A percentile compares a stretch with the other conserved stretches of the same genome.
Conservation (phyloP, 495 filamentous ascomycete species). For the Aspergillus cavernicola region DNA sequence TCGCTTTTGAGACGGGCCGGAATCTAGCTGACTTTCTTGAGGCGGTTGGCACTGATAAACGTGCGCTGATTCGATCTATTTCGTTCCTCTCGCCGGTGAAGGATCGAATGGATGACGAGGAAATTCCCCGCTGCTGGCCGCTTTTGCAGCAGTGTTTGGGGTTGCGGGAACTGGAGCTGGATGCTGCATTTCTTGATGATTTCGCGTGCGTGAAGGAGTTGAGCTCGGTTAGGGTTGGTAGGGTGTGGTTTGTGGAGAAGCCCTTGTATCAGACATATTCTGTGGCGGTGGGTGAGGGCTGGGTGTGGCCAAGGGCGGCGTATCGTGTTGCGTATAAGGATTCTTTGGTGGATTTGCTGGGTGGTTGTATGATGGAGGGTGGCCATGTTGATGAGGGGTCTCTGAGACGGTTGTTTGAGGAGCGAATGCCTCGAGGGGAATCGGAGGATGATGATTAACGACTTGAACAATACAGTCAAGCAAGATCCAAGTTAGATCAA, state of each 20-base stretch:
- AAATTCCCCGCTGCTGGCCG: not conserved
- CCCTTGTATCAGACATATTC: too few relatives aligned
- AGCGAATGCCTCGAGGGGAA: too few relatives aligned
- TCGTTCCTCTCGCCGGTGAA: slow-evolving; percentile 2
- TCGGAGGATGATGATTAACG: too few relatives aligned
- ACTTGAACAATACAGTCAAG: too few relatives aligned
- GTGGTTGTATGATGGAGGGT: too few relatives aligned
- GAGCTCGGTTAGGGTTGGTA: not conserved
- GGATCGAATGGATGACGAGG: not conserved
- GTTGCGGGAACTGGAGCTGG: slow-evolving; percentile 17
- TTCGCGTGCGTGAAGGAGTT: not conserved
- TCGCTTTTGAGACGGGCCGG: slow-evolving; percentile 23
- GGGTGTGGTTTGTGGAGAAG: not conserved
- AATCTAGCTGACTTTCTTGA: slow-evolving; percentile 18
- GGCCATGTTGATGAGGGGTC: too few relatives aligned
- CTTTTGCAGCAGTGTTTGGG: slow-evolving; percentile 9
- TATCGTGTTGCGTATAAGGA: too few relatives aligned
- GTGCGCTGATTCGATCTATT: slow-evolving; percentile 16
- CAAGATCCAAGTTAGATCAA: too few relatives aligned
- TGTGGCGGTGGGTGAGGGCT: too few relatives aligned
- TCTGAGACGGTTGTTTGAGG: too few relatives aligned
- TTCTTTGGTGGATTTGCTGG: too few relatives aligned
- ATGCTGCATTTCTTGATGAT: slow-evolving; percentile 1
- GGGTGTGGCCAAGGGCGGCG: too few relatives aligned
- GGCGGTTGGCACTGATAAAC: slow-evolving; percentile 11